These are phyloP conservation scores for Pestalotiopsis sp. DNA, from an alignment of 2,329 filamentous ascomycete genomes.

Conservation along the genomic window DNA sequence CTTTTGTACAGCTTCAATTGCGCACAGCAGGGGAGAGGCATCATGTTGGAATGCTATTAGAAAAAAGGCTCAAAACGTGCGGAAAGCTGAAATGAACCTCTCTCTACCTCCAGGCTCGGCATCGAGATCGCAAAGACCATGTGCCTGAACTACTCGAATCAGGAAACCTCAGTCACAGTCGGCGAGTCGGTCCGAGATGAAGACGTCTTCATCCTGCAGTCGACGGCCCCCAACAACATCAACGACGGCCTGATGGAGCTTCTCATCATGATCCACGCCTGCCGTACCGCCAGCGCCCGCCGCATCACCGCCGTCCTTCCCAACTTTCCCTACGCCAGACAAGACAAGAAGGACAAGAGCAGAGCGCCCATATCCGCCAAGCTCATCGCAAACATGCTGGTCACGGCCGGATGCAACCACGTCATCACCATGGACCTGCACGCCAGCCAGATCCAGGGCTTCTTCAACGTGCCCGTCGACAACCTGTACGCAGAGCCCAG, in stretches of 20 bases:
- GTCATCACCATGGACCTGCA: constrained; percentile 97
- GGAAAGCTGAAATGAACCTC: constrained; percentile 11
- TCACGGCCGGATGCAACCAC: constrained; percentile 89
- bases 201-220: constrained; percentile 97
- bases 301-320: constrained; percentile 94
- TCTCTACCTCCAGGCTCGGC: constrained; percentile 56
- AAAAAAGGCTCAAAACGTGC: neutral
- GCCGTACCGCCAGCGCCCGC: constrained; percentile 67
- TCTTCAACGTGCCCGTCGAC: constrained; percentile 79
- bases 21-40: neutral
- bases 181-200: constrained; percentile 96
- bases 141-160: constrained; percentile 82
- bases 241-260: constrained; percentile 99
- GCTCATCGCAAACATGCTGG: constrained; percentile 95
- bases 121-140: constrained; percentile 78
- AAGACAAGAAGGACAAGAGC: constrained; percentile 95
- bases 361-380: constrained; percentile 96
- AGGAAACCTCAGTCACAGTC: constrained; percentile 87
- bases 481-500: constrained; percentile 93
- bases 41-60: neutral
- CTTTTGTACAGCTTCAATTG: neutral
- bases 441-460: constrained; percentile 90
- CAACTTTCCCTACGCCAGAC: constrained; percentile 93
- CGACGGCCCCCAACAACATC: constrained; percentile 91
- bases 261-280: constrained; percentile 97